A percentile compares a stretch with the other conserved stretches of the same genome.
Conservation (phyloP, 2,329 filamentous ascomycete species). For the Aspergillus vadensis region DNA sequence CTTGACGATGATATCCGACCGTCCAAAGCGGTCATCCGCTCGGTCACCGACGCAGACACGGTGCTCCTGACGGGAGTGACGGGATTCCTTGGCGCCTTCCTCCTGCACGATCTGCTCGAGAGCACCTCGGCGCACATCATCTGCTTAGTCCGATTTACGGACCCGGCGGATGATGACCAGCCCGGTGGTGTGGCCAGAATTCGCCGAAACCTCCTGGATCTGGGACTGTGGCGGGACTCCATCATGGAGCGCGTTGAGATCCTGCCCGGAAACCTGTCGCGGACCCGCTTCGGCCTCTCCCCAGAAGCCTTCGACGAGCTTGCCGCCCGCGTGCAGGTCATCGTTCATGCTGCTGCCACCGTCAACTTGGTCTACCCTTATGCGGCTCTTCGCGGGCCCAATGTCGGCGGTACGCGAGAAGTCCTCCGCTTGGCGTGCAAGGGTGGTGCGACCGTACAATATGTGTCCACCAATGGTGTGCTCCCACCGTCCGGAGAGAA, state of each 20-base stretch:
- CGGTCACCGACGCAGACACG: constrained; percentile 66
- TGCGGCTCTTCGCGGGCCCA: constrained; percentile 71
- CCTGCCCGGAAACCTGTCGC: constrained; percentile 70
- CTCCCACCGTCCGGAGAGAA: constrained; percentile 65
- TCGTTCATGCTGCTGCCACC: constrained; percentile 75
- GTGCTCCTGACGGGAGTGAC: constrained; percentile 74
- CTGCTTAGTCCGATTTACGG: constrained; percentile 72
- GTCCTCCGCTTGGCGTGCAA: constrained; percentile 70
- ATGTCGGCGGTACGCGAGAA: constrained; percentile 77
- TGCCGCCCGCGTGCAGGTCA: constrained; percentile 67
- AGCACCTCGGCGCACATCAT: constrained; percentile 69
- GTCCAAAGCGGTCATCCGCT: constrained; percentile 54
- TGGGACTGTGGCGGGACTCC: constrained; percentile 74
- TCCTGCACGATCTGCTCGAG: constrained; percentile 69
- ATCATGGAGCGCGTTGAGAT: constrained; percentile 79
- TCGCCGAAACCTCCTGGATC: constrained; percentile 73
- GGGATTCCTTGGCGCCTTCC: constrained; percentile 74
- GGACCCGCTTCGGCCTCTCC: constrained; percentile 68
- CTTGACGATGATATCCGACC: constrained; percentile 70
- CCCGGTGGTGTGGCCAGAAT: constrained; percentile 71
- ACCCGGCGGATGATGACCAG: constrained; percentile 65
- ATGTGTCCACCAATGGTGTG: constrained; percentile 79
- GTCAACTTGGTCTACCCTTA: constrained; percentile 83
- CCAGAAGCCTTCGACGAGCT: constrained; percentile 67
- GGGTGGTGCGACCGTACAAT: constrained; percentile 71